Evolutionary conservation across 371 early-diverging fungal species (phyloP), one percentile per base, ranked within the genome.

Genomic region (Mortierella sp.): DNA sequence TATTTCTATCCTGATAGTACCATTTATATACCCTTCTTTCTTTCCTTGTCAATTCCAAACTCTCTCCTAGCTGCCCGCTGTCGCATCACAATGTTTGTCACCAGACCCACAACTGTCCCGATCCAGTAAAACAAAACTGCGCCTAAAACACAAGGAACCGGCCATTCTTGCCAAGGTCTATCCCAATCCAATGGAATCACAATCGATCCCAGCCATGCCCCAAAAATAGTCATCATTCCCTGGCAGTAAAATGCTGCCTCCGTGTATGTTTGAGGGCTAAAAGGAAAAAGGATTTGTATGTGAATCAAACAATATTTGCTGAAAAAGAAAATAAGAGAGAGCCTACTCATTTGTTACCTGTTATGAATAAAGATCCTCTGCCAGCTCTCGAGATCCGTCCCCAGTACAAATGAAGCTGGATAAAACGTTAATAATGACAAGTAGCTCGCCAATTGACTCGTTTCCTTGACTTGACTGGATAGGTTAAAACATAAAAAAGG

Each of bases 111-210:
- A 22, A 76, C 43, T 17, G 74, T 76, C 17, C 85, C 85, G 49
- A 83, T 61, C 42, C 72, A 70, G 67, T 85, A 75, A 37, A 83
- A 83, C 23, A 77, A 15, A 51, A 70, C 76, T 17, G 82, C 74
- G 1, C 85, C 82, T 12, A 85, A 59, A 10, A 85, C 77, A 70
- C 83, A 83, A 31, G 85, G 75, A 26, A 85, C 76, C 3, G 85
- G 85, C 85, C 85, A 85, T 17, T 69, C 86, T 73, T 85, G 86
- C 86, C 86, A 85, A 15, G 86, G 79, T 35, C 84, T 67, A 75
- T 85, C 84, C 86, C 86, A 85, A 62, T 84, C 86, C 58, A 85
- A 53, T 10, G 84, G 86, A 56, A 85, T 83, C 59, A 85, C 84
- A 58, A 83, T 80, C 51, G 83, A 77, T 23, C 86, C 84, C 22